phyloP scores from a whole-genome alignment of 2,329 filamentous ascomycete genomes.

The Corynespora cassiicola region DNA sequence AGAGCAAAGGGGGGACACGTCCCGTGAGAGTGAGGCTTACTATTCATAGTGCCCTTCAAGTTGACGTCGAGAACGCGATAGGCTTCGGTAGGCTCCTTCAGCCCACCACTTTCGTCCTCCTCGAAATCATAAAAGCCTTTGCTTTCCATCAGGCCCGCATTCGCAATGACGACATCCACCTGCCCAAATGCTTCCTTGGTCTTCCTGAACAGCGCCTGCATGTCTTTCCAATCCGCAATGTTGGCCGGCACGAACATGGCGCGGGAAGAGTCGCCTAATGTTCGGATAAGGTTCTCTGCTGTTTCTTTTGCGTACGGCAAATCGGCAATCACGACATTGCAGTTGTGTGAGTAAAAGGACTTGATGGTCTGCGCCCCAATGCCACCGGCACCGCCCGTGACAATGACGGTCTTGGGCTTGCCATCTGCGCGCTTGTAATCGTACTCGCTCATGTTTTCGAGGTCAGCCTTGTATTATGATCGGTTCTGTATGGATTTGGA shows the following conservation, averaged over 20 bases:
- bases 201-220: constrained; percentile 41
- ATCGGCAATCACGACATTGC: constrained; percentile 50
- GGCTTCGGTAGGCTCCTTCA: constrained; percentile 32
- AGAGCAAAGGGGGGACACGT: not conserved
- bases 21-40: constrained; percentile 26
- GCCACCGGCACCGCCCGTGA: constrained; percentile 51
- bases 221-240: constrained; percentile 46
- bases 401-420: constrained; percentile 45
- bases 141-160: constrained; percentile 51
- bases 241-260: constrained; percentile 47
- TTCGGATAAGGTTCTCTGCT: constrained; percentile 36
- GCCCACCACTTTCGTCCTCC: constrained; percentile 34
- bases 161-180: constrained; percentile 51
- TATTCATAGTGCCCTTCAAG: constrained; percentile 54
- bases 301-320: constrained; percentile 27
- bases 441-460: constrained; percentile 5
- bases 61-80: constrained; percentile 48
- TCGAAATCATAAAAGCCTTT: constrained; percentile 39
- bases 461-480: not conserved
- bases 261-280: constrained; percentile 28
- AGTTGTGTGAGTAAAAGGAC: constrained; percentile 44
- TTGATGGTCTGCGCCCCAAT: constrained; percentile 51
- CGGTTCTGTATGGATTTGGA: no score
- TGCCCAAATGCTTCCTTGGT: constrained; percentile 41
- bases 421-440: constrained; percentile 17